Evolutionary conservation across 352 stramenopile species (phyloP), one percentile per base, ranked within the genome.

Genomic region (Blastocystis sp.): DNA sequence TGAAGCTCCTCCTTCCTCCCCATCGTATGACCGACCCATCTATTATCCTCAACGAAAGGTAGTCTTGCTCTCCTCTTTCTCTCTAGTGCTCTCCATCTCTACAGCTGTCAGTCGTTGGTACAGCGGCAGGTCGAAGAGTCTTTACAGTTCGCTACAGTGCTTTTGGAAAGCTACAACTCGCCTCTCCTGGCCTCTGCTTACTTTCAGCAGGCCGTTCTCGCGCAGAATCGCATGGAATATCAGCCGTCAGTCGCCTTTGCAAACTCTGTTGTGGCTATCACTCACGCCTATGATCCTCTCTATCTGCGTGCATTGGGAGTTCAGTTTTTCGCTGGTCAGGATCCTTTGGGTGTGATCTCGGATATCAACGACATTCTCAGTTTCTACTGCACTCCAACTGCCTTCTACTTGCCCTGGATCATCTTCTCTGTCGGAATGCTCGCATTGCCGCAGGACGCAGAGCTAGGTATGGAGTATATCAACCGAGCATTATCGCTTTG

Each of bases 381-480:
- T 8, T 43, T 30, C 18, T 85, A 85, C 26, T 53, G 45, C 20
- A 55, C 30, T 16, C 24, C 53, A 30, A 66, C 53, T 24, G 43
- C 73, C 37, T 47, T 62, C 47, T 54, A 68, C 39, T 18, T 85
- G 0, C 73, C 73, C 13, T 65, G 54, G 53, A n/a, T 85, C 39
- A 53, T 85, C 2, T 85, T 85, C 73, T 66, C 73, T 18, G 50
- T 85, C 2, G 73, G 73, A 37, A 20, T 85, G 37, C 50, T 85
- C 53, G 73, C 73, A 2, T 68, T 66, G 20, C 54, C 73, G 8
- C 73, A 85, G 56, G 73, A 85, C 50, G 43, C 73, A 8, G 34
- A 47, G 54, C 50, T 85, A 11, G 73, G 73, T 43, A 85, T 85
- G 73, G 73, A 85, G 50, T 85, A 85, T 43, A 47, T 85, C 26